Percentiles rank a stretch among this genome's conserved stretches.
These are phyloP conservation scores for Rhipidocladum racemiflorum DNA, from an alignment of 176 grass and related monocot species.

Conservation along the genomic window DNA sequence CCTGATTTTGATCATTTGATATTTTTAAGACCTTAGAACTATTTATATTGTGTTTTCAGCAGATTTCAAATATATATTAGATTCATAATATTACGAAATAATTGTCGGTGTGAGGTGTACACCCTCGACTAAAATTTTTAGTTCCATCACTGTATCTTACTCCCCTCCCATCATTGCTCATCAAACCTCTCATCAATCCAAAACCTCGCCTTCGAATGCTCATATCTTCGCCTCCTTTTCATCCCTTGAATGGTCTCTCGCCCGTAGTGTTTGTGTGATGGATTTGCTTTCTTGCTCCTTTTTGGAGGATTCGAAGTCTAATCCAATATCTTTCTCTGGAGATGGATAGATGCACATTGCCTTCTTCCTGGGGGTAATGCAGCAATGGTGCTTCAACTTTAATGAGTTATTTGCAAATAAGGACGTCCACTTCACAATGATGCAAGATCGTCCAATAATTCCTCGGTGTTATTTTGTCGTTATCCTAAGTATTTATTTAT, in stretches of 20 bases:
- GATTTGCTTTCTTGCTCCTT: slow-evolving; percentile 13
- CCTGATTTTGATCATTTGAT: no score
- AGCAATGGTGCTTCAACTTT: slow-evolving; percentile 18
- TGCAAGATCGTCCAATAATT: not conserved
- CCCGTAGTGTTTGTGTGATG: slow-evolving; percentile 19
- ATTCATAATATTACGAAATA: no score
- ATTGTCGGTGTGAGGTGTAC: no score
- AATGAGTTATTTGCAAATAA: not conserved
- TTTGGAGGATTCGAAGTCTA: slow-evolving; percentile 34
- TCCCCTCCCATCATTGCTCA: slow-evolving; percentile 12
- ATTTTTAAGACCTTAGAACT: no score
- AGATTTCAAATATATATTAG: no score
- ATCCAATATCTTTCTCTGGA: slow-evolving; percentile 15
- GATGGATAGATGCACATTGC: not conserved
- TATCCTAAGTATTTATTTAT: not conserved
- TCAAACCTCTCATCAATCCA: not conserved
- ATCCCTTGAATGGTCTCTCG: slow-evolving; percentile 36
- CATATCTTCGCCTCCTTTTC: slow-evolving; percentile 15
- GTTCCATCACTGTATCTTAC: no score
- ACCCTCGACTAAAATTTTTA: no score
- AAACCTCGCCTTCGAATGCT: slow-evolving; percentile 17
- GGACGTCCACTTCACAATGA: not conserved
- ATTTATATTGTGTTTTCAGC: no score
- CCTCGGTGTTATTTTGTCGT: not conserved
- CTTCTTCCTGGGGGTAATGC: not conserved